Conservation (phyloP, 2,329 filamentous ascomycete species). For the Paecilomyces niveus region DNA sequence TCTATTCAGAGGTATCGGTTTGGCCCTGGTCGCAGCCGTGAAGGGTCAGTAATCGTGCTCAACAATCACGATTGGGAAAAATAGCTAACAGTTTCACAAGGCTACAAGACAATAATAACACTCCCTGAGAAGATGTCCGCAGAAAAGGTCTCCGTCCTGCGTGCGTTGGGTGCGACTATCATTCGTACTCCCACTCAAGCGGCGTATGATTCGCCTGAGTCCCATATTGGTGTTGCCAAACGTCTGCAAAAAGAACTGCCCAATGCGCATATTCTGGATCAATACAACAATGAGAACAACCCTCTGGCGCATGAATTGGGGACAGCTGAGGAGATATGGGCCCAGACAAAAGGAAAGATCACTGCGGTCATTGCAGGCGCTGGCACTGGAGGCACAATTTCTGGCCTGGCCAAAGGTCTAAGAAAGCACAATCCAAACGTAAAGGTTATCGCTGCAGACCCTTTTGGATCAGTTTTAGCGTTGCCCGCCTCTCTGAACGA, state of each 20-base stretch:
- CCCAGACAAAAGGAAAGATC: slow-evolving; percentile 76
- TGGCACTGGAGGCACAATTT: slow-evolving; percentile 92
- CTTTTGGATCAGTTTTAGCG: slow-evolving; percentile 84
- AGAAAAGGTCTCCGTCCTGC: slow-evolving; percentile 92
- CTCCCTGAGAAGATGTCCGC: slow-evolving; percentile 99
- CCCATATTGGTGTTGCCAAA: slow-evolving; percentile 89
- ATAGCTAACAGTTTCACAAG: slow-evolving; percentile 13
- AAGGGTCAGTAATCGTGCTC: slow-evolving; percentile 50
- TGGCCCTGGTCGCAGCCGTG: slow-evolving; percentile 87
- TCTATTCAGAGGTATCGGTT: slow-evolving; percentile 64
- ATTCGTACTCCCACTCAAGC: slow-evolving; percentile 95
- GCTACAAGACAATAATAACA: slow-evolving; percentile 97
- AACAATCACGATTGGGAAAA: neutral
- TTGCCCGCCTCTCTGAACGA: slow-evolving; percentile 73
- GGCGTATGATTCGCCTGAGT: slow-evolving; percentile 89
- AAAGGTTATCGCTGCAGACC: slow-evolving; percentile 88
- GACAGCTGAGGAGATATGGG: slow-evolving; percentile 94
- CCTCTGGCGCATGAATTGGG: slow-evolving; percentile 88
- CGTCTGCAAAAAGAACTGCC: slow-evolving; percentile 91
- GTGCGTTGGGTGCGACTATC: slow-evolving; percentile 91
- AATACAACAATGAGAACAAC: slow-evolving; percentile 89
- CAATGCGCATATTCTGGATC: slow-evolving; percentile 93
- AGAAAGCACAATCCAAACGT: slow-evolving; percentile 79
- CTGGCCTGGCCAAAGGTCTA: slow-evolving; percentile 75
- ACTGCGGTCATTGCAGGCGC: slow-evolving; percentile 83